phyloP scores from a whole-genome alignment of 2,329 filamentous ascomycete genomes.

The Neonectria neomacrospora region DNA sequence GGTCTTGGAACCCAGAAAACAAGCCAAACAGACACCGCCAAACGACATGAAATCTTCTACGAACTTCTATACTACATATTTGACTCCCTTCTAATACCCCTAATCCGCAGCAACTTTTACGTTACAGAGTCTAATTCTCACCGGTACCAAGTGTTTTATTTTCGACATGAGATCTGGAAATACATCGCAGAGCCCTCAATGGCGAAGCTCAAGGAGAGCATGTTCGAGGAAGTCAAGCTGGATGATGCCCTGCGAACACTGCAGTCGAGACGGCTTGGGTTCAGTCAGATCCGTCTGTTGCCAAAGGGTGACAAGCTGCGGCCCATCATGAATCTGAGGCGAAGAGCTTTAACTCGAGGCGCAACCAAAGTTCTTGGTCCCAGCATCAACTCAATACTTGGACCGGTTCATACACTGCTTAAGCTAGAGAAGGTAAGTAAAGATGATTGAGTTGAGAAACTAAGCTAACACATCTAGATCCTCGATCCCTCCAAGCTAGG shows the following conservation, averaged over 20 bases:
- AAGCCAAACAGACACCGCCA: conserved; percentile 76
- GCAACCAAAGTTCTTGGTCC: conserved; percentile 72
- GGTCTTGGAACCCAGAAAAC: conserved; percentile 63
- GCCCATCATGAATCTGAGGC: conserved; percentile 87
- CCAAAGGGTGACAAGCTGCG: conserved; percentile 83
- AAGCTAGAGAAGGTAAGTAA: conserved; percentile 77
- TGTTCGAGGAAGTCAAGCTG: conserved; percentile 81
- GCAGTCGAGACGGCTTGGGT: conserved; percentile 73
- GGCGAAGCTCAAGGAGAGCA: conserved; percentile 70
- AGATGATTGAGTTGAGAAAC: background rate
- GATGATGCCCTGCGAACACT: conserved; percentile 68
- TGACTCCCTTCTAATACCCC: conserved; percentile 88
- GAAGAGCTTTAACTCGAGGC: conserved; percentile 63
- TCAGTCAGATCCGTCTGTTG: conserved; percentile 81
- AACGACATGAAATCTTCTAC: conserved; percentile 80
- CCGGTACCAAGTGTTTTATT: conserved; percentile 88
- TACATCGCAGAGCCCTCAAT: conserved; percentile 79
- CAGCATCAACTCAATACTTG: conserved; percentile 64
- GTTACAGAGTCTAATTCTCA: conserved; percentile 89
- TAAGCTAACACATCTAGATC: conserved; percentile 44
- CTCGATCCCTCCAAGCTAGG: conserved; percentile 73
- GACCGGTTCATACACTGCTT: conserved; percentile 79
- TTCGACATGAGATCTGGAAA: conserved; percentile 93
- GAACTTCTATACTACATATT: conserved; percentile 95
- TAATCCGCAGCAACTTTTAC: conserved; percentile 90